Evolutionary conservation across 1,139 yeast genomes (phyloP).

Genomic region (Zygosaccharomyces pseudobailii): DNA sequence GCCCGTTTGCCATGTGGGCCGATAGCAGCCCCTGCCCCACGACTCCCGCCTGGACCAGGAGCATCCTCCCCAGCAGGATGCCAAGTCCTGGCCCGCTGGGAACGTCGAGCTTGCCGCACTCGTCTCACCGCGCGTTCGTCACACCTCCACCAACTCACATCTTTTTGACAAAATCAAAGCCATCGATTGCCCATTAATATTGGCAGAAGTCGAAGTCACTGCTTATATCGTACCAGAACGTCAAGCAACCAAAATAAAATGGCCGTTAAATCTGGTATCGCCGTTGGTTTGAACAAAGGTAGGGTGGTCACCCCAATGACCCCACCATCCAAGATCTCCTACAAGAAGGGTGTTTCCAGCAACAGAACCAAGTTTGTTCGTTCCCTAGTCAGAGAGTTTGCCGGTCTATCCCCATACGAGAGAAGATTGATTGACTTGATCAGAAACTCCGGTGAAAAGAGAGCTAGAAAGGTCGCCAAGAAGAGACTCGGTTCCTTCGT

Average conservation of each 20-base stretch:
- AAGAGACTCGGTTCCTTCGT: conserved; percentile 99
- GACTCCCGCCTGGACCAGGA: no score
- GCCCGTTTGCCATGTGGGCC: no score
- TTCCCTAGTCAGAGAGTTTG: conserved; percentile 91
- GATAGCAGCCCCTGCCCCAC: no score
- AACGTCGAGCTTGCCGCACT: background rate
- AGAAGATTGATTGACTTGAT: conserved; percentile 98
- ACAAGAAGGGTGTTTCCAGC: conserved; percentile 96
- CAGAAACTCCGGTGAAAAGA: conserved; percentile 99
- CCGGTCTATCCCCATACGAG: conserved; percentile 99
- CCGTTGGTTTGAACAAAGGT: conserved; percentile 99
- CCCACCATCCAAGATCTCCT: conserved; percentile 89
- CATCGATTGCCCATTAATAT: background rate
- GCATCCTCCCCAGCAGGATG: no score
- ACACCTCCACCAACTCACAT: background rate
- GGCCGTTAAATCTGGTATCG: conserved; percentile 50
- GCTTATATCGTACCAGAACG: conserved; percentile 6
- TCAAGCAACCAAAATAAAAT: conserved; percentile 24
- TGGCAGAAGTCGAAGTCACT: background rate
- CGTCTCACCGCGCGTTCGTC: background rate
- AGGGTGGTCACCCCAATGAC: conserved; percentile 93
- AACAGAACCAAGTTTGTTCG: conserved; percentile 96
- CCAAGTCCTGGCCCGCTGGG: no score
- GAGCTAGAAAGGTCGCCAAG: conserved; percentile 99
- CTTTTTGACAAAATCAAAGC: background rate